These are phyloP conservation scores for Fusarium metavorans DNA, from an alignment of 2,329 filamentous ascomycete genomes.

Conservation along the genomic window DNA sequence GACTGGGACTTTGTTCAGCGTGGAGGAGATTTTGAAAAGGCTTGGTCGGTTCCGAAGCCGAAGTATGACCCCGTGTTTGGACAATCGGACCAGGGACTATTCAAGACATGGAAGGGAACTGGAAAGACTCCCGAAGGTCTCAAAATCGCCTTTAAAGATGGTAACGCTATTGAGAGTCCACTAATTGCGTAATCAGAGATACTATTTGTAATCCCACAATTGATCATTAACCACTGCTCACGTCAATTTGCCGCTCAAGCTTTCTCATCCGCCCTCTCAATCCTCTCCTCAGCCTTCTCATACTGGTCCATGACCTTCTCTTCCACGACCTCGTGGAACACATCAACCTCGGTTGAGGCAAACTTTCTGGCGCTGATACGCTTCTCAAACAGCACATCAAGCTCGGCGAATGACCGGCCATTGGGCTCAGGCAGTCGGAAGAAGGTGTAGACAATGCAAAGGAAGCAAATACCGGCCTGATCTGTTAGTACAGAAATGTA, in stretches of 20 bases:
- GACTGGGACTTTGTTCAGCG: conserved; percentile 37
- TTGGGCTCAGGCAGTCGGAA: conserved; percentile 75
- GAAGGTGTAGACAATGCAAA: conserved; percentile 80
- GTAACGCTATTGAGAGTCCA: neutral
- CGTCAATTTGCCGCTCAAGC: neutral
- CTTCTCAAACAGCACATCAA: conserved; percentile 86
- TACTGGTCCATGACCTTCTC: conserved; percentile 62
- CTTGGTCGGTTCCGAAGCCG: conserved; percentile 37
- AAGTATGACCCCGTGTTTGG: conserved; percentile 36
- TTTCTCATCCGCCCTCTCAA: neutral
- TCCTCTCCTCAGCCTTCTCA: conserved; percentile 48
- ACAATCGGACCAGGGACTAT: neutral
- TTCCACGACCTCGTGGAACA: conserved; percentile 65
- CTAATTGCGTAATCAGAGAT: neutral
- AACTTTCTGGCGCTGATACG: conserved; percentile 80
- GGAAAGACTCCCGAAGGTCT: neutral
- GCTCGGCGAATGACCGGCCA: conserved; percentile 85
- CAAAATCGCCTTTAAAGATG: neutral
- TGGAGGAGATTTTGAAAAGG: conserved; percentile 35
- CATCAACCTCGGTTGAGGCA: conserved; percentile 67
- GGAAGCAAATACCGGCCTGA: conserved; percentile 78
- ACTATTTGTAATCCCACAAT: neutral
- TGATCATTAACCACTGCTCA: neutral
- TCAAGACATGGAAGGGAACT: conserved; percentile 29
- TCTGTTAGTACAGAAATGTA: conserved; percentile 14